Conservation (phyloP, 176 grass and related monocot genomes). For the Lolium rigidum region DNA sequence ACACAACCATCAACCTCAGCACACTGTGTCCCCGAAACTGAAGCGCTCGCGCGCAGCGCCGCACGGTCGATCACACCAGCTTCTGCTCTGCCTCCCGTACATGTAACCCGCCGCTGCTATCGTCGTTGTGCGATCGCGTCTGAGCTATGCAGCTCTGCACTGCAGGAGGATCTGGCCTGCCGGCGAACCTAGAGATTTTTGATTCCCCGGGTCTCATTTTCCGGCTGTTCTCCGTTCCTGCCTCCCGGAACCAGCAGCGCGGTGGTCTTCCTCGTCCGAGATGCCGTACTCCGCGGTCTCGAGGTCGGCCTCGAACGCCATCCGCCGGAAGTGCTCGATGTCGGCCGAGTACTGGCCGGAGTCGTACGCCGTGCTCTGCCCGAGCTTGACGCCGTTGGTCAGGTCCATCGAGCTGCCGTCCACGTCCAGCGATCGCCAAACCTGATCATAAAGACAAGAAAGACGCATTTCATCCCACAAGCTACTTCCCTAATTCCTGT, state of each 20-base stretch:
- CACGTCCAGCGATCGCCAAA: constrained; percentile 65
- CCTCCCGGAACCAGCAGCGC: not conserved
- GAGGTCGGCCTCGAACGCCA: constrained; percentile 53
- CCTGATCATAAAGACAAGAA: constrained; percentile 23
- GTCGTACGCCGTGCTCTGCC: constrained; percentile 71
- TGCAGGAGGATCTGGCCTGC: not conserved
- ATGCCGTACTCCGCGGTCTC: constrained; percentile 44
- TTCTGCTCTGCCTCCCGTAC: not conserved
- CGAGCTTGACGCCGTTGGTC: constrained; percentile 72
- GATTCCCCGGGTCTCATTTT: not conserved
- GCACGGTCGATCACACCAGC: constrained; percentile 15
- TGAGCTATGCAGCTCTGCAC: not conserved
- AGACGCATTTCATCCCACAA: not conserved
- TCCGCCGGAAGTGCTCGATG: constrained; percentile 64
- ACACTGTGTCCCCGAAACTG: constrained; percentile 5
- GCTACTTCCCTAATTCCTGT: not conserved
- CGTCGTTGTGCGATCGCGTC: not conserved
- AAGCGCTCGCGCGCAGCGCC: constrained; percentile 16
- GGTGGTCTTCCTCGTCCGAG: constrained; percentile 16
- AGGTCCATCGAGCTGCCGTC: constrained; percentile 56
- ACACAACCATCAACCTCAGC: not conserved
- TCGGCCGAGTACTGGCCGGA: constrained; percentile 61
- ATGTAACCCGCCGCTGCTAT: not conserved
- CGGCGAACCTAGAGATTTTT: not conserved
- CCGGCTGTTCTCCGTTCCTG: not conserved